These are phyloP conservation scores for Austropuccinia psidii DNA, from an alignment of 1,284 basidiomycete species.

Conservation along the genomic window DNA sequence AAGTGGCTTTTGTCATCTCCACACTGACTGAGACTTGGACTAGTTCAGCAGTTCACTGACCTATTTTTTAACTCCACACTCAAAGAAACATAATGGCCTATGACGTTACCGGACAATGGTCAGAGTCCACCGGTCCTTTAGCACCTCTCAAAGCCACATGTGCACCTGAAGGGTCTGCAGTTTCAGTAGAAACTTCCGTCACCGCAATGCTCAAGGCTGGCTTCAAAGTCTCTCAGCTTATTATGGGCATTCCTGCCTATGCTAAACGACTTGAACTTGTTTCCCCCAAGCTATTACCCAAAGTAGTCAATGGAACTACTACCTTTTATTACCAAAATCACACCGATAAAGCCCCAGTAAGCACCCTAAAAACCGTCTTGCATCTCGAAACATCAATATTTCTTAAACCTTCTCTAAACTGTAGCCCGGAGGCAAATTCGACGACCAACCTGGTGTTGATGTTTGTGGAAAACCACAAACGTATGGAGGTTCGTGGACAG, in stretches of 20 bases:
- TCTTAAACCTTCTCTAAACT: background rate
- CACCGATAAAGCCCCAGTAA: slow-evolving; percentile 17
- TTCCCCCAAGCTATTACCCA: background rate
- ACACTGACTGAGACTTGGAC: background rate
- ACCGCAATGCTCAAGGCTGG: background rate
- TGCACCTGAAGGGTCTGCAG: background rate
- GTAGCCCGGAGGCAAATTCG: slow-evolving; percentile 27
- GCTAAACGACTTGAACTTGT: slow-evolving; percentile 14
- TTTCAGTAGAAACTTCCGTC: slow-evolving; percentile 6
- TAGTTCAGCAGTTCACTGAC: too few species aligned
- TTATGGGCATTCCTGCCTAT: slow-evolving; percentile 28
- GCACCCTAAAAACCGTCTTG: too few species aligned
- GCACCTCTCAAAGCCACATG: slow-evolving; percentile 1
- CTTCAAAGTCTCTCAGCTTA: slow-evolving; percentile 15
- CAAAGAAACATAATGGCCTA: slow-evolving; percentile 31
- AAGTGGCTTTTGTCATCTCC: background rate
- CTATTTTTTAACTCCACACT: background rate
- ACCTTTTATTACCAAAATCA: slow-evolving; percentile 33
- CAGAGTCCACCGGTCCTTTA: slow-evolving; percentile 11
- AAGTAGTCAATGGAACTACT: background rate
- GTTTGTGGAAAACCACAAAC: slow-evolving; percentile 5
- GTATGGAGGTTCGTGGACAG: slow-evolving; percentile 15
- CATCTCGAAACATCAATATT: too few species aligned
- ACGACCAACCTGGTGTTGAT: slow-evolving; percentile 23
- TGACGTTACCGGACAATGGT: slow-evolving; percentile 24